phyloP scores from a whole-genome alignment of 352 stramenopile species.

The Globisporangium solare region DNA sequence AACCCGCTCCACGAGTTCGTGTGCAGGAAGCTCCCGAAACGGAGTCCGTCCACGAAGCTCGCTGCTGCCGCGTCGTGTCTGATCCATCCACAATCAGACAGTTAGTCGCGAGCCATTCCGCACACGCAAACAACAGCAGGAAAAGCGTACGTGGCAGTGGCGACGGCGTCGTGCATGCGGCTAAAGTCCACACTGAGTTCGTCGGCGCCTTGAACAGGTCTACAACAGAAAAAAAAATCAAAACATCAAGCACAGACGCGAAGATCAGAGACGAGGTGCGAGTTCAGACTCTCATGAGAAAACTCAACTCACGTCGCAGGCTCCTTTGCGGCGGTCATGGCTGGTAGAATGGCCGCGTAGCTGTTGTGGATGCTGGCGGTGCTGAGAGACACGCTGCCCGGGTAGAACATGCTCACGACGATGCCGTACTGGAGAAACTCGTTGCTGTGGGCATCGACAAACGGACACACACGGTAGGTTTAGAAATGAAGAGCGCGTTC shows the following conservation, averaged over 20 bases:
- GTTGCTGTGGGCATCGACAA: slow-evolving; percentile 1
- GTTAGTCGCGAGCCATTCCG: no score
- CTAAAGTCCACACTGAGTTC: slow-evolving; percentile 5
- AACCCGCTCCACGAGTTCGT: slow-evolving; percentile 13
- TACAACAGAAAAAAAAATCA: no score
- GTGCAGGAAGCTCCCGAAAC: slow-evolving; percentile 6
- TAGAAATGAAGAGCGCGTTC: no score
- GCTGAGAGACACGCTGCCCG: background rate
- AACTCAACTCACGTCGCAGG: background rate
- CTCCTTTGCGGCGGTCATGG: background rate
- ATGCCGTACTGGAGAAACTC: slow-evolving; percentile 6
- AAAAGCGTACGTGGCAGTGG: background rate
- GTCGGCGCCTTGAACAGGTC: background rate
- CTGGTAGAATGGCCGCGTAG: background rate
- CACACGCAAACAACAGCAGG: no score
- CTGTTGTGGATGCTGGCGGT: background rate
- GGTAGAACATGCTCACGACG: slow-evolving; percentile 15
- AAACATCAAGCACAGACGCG: no score
- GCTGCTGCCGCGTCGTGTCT: slow-evolving; percentile 1
- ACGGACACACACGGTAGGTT: no score
- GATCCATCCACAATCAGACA: background rate
- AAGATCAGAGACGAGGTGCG: no score
- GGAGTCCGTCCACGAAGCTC: slow-evolving; percentile 9
- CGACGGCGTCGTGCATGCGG: slow-evolving; percentile 3
- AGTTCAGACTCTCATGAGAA: no score